phyloP scores from a whole-genome alignment of 768 basidiomycete species.

The Scleroderma bovista region DNA sequence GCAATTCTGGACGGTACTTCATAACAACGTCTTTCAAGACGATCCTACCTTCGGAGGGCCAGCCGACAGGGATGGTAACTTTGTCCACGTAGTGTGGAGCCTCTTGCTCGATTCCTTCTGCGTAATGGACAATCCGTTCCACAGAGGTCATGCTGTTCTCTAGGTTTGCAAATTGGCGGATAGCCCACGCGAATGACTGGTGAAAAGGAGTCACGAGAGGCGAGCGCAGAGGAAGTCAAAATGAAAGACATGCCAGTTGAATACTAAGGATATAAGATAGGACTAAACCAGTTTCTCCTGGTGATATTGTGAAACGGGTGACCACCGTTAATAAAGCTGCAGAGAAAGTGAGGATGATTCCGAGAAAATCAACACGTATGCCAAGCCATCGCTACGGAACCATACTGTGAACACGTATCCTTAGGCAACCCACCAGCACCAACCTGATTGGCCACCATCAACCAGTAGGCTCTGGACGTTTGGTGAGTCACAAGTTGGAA shows the following conservation, averaged over 20 bases:
- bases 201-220: background rate
- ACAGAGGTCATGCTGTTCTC: conserved; percentile 95
- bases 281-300: conserved; percentile 71
- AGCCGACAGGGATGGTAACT: conserved; percentile 50
- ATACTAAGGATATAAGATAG: conserved; percentile 77
- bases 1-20: conserved; percentile 84
- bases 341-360: conserved; percentile 61
- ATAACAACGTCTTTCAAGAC: conserved; percentile 73
- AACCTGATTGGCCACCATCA: conserved; percentile 79
- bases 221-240: background rate
- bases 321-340: conserved; percentile 78
- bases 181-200: conserved; percentile 66
- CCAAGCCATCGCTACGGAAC: conserved; percentile 73
- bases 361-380: conserved; percentile 84
- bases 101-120: conserved; percentile 77
- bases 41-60: conserved; percentile 74
- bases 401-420: background rate
- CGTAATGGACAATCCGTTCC: conserved; percentile 80
- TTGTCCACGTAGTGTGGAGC: conserved; percentile 62
- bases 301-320: conserved; percentile 67
- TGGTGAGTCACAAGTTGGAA: background rate
- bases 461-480: conserved; percentile 66
- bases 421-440: conserved; percentile 36
- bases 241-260: conserved; percentile 49
- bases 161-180: conserved; percentile 75